These are phyloP conservation scores for Yamadazyma scolyti DNA, from an alignment of 805 yeast species.

Conservation along the genomic window DNA sequence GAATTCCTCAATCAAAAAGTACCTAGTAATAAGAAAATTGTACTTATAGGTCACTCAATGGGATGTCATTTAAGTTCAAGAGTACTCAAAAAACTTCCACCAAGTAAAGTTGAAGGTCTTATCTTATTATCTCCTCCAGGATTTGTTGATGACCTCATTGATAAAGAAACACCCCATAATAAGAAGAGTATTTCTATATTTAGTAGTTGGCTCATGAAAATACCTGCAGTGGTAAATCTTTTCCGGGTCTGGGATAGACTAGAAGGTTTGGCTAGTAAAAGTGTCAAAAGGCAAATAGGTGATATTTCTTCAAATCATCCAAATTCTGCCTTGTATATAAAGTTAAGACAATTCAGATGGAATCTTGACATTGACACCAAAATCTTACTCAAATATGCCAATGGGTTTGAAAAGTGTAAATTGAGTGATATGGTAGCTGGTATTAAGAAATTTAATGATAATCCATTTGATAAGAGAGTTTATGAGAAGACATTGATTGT, in stretches of 20 bases:
- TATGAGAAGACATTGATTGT: constrained; percentile 50
- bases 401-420: constrained; percentile 45
- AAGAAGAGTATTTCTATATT: constrained; percentile 5
- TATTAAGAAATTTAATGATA: constrained; percentile 31
- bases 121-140: constrained; percentile 50
- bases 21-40: constrained; percentile 37
- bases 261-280: constrained; percentile 57
- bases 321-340: constrained; percentile 26
- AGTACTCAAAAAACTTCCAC: constrained; percentile 35
- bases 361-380: constrained; percentile 59
- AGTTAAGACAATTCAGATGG: constrained; percentile 63
- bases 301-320: constrained; percentile 8
- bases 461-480: constrained; percentile 24
- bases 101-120: constrained; percentile 42
- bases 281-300: constrained; percentile 56
- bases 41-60: constrained; percentile 70
- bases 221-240: constrained; percentile 47
- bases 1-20: constrained; percentile 36
- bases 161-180: not conserved
- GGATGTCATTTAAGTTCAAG: constrained; percentile 58
- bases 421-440: constrained; percentile 42
- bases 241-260: constrained; percentile 58
- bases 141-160: constrained; percentile 16
- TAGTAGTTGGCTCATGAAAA: constrained; percentile 25
- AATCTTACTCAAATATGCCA: constrained; percentile 50